A percentile compares a stretch with the other conserved stretches of the same genome.
phyloP scores from a whole-genome alignment of 306 rosid genomes.

The Acmispon strigosus region DNA sequence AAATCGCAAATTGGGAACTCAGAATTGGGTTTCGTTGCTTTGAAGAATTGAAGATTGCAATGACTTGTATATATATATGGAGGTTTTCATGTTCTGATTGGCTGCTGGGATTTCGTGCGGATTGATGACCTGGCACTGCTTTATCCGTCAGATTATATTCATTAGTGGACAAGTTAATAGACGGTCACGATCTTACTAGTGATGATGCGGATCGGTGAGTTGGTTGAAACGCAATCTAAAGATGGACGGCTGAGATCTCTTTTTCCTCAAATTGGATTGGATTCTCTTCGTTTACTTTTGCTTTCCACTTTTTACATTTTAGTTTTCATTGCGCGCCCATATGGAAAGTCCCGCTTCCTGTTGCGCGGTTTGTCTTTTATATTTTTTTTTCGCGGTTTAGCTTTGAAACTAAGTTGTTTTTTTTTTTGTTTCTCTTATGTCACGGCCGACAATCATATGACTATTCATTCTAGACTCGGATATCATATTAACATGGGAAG shows the following conservation, averaged over 20 bases:
- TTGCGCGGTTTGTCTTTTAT: not conserved
- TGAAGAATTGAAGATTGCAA: accelerated
- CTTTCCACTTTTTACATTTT: not conserved
- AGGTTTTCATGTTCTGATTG: slow-evolving; percentile 7
- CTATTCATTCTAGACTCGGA: too few relatives aligned
- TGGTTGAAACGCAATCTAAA: not conserved
- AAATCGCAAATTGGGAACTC: not conserved
- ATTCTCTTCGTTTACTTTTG: not conserved
- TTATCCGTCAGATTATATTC: not conserved
- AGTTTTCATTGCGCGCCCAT: not conserved
- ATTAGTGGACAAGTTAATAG: accelerated
- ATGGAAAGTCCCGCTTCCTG: not conserved
- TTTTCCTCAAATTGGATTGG: not conserved
- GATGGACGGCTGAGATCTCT: slow-evolving; percentile 14
- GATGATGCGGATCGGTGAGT: slow-evolving; percentile 15
- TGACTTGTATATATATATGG: not conserved
- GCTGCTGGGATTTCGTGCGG: not conserved
- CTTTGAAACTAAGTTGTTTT: too few relatives aligned
- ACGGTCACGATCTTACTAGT: not conserved
- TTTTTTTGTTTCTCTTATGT: too few relatives aligned
- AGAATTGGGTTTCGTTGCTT: too few relatives aligned
- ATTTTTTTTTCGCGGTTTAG: too few relatives aligned
- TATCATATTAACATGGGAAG: too few relatives aligned
- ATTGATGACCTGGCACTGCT: slow-evolving; percentile 11
- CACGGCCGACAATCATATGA: too few relatives aligned